Conservation (phyloP, 2,329 filamentous ascomycete species). For the Diaporthe sp. region DNA sequence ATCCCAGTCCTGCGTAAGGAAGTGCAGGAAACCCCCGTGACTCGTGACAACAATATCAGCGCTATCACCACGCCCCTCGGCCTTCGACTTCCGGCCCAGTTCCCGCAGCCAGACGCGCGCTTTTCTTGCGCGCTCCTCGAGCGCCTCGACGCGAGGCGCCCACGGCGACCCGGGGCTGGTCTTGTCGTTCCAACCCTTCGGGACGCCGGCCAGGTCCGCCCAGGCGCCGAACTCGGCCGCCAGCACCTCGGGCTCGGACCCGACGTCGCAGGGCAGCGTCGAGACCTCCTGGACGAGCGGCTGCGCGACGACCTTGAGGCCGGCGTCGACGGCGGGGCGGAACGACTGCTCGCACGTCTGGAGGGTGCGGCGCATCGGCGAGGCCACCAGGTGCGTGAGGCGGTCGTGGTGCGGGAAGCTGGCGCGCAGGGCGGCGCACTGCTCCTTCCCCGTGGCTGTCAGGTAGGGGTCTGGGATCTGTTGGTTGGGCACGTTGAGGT, state of each 20-base stretch:
- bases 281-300: conserved; percentile 86
- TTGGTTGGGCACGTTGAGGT: conserved; percentile 79
- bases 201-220: conserved; percentile 75
- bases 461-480: conserved; percentile 81
- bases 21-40: conserved; percentile 88
- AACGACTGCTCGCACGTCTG: conserved; percentile 83
- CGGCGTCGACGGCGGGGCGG: conserved; percentile 62
- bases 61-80: conserved; percentile 46
- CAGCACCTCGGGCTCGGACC: conserved; percentile 69
- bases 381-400: conserved; percentile 80
- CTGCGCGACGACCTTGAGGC: conserved; percentile 71
- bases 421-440: conserved; percentile 76
- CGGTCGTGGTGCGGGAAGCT: conserved; percentile 75
- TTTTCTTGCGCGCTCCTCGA: conserved; percentile 72
- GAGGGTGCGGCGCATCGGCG: conserved; percentile 84
- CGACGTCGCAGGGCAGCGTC: conserved; percentile 81
- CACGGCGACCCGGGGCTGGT: conserved; percentile 55
- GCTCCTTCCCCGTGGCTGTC: conserved; percentile 80
- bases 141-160: conserved; percentile 62
- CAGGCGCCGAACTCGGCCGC: conserved; percentile 70
- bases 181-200: conserved; percentile 81
- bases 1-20: conserved; percentile 85
- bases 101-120: conserved; percentile 71
- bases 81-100: conserved; percentile 51
- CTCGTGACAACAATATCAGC: conserved; percentile 81